phyloP scores from a whole-genome alignment of 163 green algal genomes.

The Scenedesmus sp. region DNA sequence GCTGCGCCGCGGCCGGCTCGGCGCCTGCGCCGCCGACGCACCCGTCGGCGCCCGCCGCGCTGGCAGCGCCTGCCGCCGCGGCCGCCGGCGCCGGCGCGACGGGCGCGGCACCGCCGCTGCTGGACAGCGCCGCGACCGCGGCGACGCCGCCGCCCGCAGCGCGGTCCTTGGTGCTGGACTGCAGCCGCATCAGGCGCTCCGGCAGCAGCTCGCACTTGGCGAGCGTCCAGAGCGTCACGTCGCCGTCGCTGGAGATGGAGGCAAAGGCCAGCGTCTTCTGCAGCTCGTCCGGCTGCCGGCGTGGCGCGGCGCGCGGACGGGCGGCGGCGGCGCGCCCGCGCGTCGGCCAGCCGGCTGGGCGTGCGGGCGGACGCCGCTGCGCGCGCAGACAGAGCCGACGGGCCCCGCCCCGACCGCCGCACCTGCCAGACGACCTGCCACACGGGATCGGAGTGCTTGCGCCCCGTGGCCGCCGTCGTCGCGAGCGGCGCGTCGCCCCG shows the following conservation, averaged over 20 bases:
- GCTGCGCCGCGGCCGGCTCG: constrained; percentile 7
- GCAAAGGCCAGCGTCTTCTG: constrained; percentile 83
- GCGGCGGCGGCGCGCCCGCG: too few relatives aligned
- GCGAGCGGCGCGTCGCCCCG: constrained; percentile 73
- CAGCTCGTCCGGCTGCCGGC: constrained; percentile 75
- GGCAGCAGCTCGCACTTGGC: constrained; percentile 82
- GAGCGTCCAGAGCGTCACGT: constrained; percentile 87
- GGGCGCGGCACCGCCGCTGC: background rate
- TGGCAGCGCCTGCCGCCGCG: background rate
- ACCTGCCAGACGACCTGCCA: constrained; percentile 86
- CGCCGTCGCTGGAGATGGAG: constrained; percentile 81
- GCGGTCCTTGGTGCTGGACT: constrained; percentile 16
- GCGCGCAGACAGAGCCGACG: too few relatives aligned
- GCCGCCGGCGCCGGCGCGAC: constrained; percentile 5
- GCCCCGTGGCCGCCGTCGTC: constrained; percentile 66
- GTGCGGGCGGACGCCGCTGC: too few relatives aligned
- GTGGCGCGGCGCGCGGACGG: background rate
- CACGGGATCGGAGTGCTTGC: constrained; percentile 91
- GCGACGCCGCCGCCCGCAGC: constrained; percentile 20
- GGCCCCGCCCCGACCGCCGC: too few relatives aligned
- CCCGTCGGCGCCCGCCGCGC: background rate
- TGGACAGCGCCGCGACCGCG: constrained; percentile 20
- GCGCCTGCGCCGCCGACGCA: background rate
- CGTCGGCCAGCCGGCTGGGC: too few relatives aligned
- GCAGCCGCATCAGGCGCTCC: constrained; percentile 64